Evolutionary conservation across 306 rosid species (phyloP).

Genomic region (Parietaria judaica): DNA sequence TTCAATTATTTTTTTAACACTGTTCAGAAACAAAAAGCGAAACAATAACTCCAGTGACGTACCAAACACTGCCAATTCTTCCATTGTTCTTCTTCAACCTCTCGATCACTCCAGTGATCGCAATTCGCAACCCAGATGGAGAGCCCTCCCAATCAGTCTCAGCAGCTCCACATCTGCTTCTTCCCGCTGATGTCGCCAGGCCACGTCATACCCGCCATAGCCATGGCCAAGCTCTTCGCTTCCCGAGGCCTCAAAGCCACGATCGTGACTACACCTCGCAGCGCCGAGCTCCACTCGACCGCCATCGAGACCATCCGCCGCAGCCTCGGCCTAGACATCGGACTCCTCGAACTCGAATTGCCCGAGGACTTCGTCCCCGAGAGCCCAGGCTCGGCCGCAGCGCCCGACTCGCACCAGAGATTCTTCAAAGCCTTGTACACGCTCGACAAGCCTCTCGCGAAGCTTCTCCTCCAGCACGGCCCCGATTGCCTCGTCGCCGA

Average conservation of each 20-base stretch:
- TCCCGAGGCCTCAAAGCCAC: slow-evolving; percentile 18
- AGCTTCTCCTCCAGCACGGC: slow-evolving; percentile 19
- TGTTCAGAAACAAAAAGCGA: too few species aligned
- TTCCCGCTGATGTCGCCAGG: slow-evolving; percentile 25
- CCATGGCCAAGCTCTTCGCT: slow-evolving; percentile 28
- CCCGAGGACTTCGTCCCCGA: slow-evolving; percentile 51
- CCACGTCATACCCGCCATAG: slow-evolving; percentile 26
- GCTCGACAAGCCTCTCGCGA: slow-evolving; percentile 36
- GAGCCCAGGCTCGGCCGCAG: slow-evolving; percentile 2
- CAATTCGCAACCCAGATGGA: neutral
- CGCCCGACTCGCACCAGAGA: rapidly evolving
- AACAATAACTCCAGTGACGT: too few species aligned
- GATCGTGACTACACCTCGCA: slow-evolving; percentile 17
- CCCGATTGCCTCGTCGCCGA: slow-evolving; percentile 49
- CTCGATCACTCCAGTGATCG: too few species aligned
- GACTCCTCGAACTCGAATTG: slow-evolving; percentile 17
- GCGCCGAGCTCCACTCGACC: neutral
- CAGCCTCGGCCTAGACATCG: neutral
- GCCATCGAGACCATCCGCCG: slow-evolving; percentile 24
- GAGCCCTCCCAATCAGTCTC: neutral
- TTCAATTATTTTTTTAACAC: too few species aligned
- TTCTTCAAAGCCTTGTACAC: slow-evolving; percentile 23
- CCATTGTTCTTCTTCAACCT: too few species aligned
- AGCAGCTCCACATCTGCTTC: slow-evolving; percentile 19
- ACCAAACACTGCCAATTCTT: too few species aligned